A percentile compares a stretch with the other conserved stretches of the same genome.
These are phyloP conservation scores for Chlorella sp. DNA, from an alignment of 139 green algal genomes.

Conservation along the genomic window DNA sequence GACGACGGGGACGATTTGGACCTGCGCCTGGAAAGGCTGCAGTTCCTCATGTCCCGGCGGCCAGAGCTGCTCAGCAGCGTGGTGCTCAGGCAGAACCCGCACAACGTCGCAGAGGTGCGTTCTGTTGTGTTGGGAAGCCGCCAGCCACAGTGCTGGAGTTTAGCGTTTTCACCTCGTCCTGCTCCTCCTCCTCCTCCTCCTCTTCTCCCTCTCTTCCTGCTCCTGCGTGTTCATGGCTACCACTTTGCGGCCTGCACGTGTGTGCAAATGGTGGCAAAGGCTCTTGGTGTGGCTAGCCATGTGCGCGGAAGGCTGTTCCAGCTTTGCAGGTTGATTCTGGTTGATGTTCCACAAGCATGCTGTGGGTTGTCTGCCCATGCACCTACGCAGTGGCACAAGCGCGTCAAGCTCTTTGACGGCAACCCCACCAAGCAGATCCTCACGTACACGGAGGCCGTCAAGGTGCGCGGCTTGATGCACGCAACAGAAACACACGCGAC, in stretches of 20 bases:
- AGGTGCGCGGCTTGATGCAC: too few species aligned
- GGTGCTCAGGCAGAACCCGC: constrained; percentile 96
- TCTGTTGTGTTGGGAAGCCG: too few species aligned
- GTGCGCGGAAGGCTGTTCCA: background rate
- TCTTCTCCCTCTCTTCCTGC: too few species aligned
- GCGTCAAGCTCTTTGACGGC: constrained; percentile 87
- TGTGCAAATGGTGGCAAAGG: too few species aligned
- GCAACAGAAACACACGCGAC: too few species aligned
- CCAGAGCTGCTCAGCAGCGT: constrained; percentile 84
- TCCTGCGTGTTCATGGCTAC: too few species aligned
- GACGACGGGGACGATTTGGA: constrained; percentile 86
- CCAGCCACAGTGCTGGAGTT: too few species aligned
- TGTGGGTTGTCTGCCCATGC: too few species aligned
- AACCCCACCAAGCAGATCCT: constrained; percentile 84
- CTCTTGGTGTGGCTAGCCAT: too few species aligned
- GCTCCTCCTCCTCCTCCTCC: too few species aligned
- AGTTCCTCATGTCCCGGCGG: constrained; percentile 72
- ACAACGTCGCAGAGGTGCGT: constrained; percentile 84
- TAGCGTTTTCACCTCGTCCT: too few species aligned
- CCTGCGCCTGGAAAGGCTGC: constrained; percentile 86
- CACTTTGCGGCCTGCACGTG: too few species aligned
- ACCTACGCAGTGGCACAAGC: constrained; percentile 43
- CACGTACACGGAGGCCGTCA: constrained; percentile 89
- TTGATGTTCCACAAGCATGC: background rate
- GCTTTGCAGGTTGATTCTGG: background rate